phyloP scores from a whole-genome alignment of 805 yeast species.

The Pichia kluyveri region DNA sequence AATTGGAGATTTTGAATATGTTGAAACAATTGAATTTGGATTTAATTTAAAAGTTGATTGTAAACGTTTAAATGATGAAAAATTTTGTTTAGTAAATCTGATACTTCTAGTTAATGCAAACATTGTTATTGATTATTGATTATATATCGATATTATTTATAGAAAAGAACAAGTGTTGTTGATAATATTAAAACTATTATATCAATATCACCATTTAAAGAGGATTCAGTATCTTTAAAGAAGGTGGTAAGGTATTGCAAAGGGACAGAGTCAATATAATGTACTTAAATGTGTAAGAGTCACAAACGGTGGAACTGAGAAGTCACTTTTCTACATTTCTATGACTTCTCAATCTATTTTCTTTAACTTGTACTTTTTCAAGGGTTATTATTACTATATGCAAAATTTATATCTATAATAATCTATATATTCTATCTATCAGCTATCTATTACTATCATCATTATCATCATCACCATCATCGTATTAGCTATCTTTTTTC shows the following conservation, averaged over 20 bases:
- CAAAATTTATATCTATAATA: too few relatives aligned
- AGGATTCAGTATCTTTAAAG: too few relatives aligned
- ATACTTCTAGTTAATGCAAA: background rate
- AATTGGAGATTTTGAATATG: slow-evolving; percentile 33
- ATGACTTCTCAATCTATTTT: too few relatives aligned
- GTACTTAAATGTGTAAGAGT: background rate
- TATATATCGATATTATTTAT: slow-evolving; percentile 2
- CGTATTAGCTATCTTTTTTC: background rate
- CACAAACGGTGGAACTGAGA: background rate
- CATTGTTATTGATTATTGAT: background rate
- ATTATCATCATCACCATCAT: too few relatives aligned
- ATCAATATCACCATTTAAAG: too few relatives aligned
- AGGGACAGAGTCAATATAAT: background rate
- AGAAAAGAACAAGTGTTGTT: too few relatives aligned
- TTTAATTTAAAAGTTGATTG: slow-evolving; percentile 20
- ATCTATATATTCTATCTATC: too few relatives aligned
- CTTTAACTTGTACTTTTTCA: too few relatives aligned
- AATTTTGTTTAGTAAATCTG: background rate
- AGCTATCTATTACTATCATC: too few relatives aligned
- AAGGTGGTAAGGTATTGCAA: background rate
- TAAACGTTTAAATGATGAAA: slow-evolving; percentile 7
- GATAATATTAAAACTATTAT: too few relatives aligned
- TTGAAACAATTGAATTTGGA: slow-evolving; percentile 22
- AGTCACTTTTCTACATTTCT: background rate
- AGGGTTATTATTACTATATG: too few relatives aligned